phyloP scores from a whole-genome alignment of 257 asterid species.

The Forsythia viridissima region DNA sequence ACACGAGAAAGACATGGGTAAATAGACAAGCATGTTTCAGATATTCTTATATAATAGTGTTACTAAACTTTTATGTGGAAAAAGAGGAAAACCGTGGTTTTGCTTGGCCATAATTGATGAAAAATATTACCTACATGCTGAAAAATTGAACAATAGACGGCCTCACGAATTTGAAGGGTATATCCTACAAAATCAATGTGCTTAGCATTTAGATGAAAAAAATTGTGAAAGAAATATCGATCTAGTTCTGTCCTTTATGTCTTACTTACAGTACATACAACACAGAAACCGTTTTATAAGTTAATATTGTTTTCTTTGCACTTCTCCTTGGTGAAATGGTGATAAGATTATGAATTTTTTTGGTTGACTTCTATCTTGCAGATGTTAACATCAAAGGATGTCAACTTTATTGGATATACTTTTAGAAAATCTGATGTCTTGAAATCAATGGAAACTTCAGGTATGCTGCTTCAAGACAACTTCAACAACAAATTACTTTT shows the following conservation, averaged over 20 bases:
- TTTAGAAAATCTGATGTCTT: conserved; percentile 89
- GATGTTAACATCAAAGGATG: conserved; percentile 95
- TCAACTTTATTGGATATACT: conserved; percentile 93
- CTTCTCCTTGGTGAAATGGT: conserved; percentile 5
- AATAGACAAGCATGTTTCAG: neutral
- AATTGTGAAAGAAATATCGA: neutral
- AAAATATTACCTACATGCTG: neutral
- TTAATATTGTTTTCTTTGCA: neutral
- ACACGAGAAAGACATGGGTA: neutral
- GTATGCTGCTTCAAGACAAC: conserved; percentile 30
- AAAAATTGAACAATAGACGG: neutral
- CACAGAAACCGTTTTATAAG: neutral
- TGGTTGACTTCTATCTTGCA: conserved; percentile 35
- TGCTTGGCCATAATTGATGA: neutral
- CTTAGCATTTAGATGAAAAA: too few species aligned
- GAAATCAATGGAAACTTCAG: conserved; percentile 80
- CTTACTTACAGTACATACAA: too few species aligned
- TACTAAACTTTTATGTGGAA: neutral
- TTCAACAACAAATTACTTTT: neutral
- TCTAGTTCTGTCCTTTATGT: neutral
- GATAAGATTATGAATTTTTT: neutral
- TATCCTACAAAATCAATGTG: neutral
- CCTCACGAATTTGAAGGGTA: neutral
- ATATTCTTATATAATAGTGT: neutral
- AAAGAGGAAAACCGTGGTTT: neutral